Evolutionary conservation across 2,329 filamentous ascomycete species (phyloP), one percentile per base, ranked within the genome.

Genomic region (Fusarium sp.): DNA sequence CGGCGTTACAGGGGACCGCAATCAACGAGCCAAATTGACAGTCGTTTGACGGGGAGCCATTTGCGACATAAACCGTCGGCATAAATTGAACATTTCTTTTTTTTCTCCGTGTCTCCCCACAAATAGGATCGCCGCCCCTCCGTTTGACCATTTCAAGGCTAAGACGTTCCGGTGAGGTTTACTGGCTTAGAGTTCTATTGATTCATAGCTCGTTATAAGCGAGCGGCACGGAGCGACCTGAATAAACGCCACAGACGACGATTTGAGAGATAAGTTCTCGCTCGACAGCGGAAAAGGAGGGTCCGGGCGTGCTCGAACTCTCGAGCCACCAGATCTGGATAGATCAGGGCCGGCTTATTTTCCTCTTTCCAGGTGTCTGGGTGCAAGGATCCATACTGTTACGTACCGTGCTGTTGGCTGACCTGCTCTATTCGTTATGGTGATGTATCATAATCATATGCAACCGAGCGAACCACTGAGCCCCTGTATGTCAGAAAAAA

Each of bases 371-470:
- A 56, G 18, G 13, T 4, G 13, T n/a, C 22, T 45, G 38, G 33
- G 42, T 41, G 17, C 65, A 39, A 36, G 63, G 55, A 39, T 36
- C 26, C 35, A 41, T 26, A 7, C 41, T 45, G n/a, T 68, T 69
- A 70, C 66, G 58, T 59, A 52, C n/a, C 11, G 18, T 22, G 44
- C 44, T 28, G n/a, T 45, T 22, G 35, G 33, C 4, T 39, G 22
- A 66, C 64, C 61, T 67, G 33, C 64, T 66, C 26, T 20, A 59
- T 67, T 51, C 20, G 51, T 60, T 17, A 18, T 42, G 54, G 24
- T 62, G 33, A 56, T 51, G 38, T 68, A 49, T 69, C 56, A 60
- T 59, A 48, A 41, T 66, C 63, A 60, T 68, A 63, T 63, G 44
- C 15, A 39, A 24, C 54, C 39, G 62, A 48, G 56, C 48, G 47